phyloP scores from a whole-genome alignment of 164 flowering plant species.

The Aristolochia fimbriata region DNA sequence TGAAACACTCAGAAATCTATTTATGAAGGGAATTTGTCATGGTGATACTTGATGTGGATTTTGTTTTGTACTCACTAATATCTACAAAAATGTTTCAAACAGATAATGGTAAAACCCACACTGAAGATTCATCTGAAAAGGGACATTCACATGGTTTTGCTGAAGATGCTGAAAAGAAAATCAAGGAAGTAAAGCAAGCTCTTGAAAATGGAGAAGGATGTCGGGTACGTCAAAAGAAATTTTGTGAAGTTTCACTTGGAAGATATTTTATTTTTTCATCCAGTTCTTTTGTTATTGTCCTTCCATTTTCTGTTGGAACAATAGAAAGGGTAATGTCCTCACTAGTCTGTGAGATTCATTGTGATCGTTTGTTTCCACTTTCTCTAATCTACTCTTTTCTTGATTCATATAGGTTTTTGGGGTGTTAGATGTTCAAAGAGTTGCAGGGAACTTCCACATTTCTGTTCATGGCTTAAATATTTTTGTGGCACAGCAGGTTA shows the following conservation, averaged over 20 bases:
- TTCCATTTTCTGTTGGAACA: background rate
- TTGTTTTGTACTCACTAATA: background rate
- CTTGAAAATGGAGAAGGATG: conserved; percentile 88
- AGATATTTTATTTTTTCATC: background rate
- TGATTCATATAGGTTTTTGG: conserved; percentile 73
- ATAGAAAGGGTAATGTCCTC: background rate
- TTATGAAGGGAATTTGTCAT: too few relatives aligned
- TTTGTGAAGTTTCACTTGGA: background rate
- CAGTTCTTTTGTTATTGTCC: background rate
- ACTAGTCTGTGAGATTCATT: background rate
- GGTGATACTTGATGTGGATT: too few relatives aligned
- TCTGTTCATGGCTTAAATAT: conserved; percentile 95
- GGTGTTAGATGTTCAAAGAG: conserved; percentile 91
- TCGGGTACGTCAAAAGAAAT: conserved; percentile 39
- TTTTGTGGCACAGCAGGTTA: conserved; percentile 94
- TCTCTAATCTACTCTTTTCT: conserved; percentile 1
- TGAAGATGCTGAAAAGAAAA: conserved; percentile 62
- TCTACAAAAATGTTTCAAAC: background rate
- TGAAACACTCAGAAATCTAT: too few relatives aligned
- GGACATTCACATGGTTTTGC: conserved; percentile 56
- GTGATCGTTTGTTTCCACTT: background rate
- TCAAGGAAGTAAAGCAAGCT: conserved; percentile 82
- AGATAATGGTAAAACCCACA: conserved; percentile 48
- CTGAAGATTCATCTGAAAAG: conserved; percentile 31
- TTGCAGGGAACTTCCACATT: conserved; percentile 98